Percentiles rank a stretch among this genome's conserved stretches.
Conservation (phyloP, 345 rosid species). For the Arabidopsis arenosa region DNA sequence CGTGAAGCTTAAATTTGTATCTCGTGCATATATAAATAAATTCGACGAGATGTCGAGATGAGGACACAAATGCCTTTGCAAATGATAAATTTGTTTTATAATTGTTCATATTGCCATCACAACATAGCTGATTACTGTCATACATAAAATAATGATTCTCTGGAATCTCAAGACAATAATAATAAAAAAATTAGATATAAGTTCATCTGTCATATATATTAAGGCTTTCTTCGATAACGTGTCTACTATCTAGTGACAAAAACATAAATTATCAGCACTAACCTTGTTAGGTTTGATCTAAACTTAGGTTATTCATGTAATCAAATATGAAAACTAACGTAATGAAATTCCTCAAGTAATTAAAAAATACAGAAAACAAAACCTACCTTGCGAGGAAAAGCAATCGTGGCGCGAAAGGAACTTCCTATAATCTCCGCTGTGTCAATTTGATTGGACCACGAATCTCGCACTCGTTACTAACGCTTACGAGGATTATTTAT, state of each 20-base stretch:
- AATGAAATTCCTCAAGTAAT: constrained; percentile 29
- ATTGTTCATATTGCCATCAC: constrained; percentile 26
- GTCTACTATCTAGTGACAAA: constrained; percentile 13
- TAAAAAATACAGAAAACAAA: constrained; percentile 11
- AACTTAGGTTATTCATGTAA: background rate
- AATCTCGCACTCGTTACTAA: constrained; percentile 6
- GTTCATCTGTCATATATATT: constrained; percentile 9
- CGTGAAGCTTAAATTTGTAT: background rate
- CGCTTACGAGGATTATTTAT: constrained; percentile 42
- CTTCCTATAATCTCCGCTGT: constrained; percentile 30
- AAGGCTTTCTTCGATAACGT: constrained; percentile 32
- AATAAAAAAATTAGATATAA: background rate
- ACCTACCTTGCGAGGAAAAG: background rate
- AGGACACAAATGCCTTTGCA: background rate
- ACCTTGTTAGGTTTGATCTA: constrained; percentile 25
- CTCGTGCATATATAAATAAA: background rate
- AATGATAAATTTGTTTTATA: background rate
- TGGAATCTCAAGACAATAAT: background rate
- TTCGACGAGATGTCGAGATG: background rate
- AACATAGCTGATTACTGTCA: constrained; percentile 25
- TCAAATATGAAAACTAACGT: constrained; percentile 30
- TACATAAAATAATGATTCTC: constrained; percentile 14
- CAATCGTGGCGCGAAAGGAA: constrained; percentile 59
- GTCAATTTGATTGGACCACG: constrained; percentile 49
- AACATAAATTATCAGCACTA: constrained; percentile 7